These are phyloP conservation scores for Sinapis alba DNA, from an alignment of 441 rosid species.

Conservation along the genomic window DNA sequence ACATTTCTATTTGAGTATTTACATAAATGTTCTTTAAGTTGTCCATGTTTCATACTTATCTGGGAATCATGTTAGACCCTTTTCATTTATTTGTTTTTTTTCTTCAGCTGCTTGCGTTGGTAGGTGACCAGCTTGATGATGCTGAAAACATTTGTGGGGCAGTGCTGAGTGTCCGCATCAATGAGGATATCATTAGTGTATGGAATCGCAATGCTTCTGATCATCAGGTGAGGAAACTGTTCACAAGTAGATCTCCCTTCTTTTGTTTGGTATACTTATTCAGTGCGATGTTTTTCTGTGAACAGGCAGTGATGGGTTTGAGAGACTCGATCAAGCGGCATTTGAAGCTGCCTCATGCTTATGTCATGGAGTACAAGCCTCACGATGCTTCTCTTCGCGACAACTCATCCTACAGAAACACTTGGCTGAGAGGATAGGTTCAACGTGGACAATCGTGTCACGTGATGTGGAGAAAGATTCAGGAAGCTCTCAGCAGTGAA, in stretches of 20 bases:
- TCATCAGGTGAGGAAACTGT: slow-evolving; percentile 63
- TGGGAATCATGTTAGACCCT: slow-evolving; percentile 10
- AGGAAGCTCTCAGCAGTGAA: slow-evolving; percentile 8
- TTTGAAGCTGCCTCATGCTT: slow-evolving; percentile 87
- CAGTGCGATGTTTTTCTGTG: slow-evolving; percentile 1
- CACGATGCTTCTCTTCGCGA: slow-evolving; percentile 94
- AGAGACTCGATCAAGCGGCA: slow-evolving; percentile 98
- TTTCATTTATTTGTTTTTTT: slow-evolving; percentile 8
- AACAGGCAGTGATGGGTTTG: slow-evolving; percentile 93
- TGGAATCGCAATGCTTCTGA: slow-evolving; percentile 99
- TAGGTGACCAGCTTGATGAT: slow-evolving; percentile 90
- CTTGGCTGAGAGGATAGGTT: slow-evolving; percentile 91
- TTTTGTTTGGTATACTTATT: slow-evolving; percentile 7
- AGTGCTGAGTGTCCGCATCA: slow-evolving; percentile 89
- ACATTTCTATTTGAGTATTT: slow-evolving; percentile 11
- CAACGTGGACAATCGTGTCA: not conserved
- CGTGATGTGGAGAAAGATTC: not conserved
- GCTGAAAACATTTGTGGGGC: slow-evolving; percentile 91
- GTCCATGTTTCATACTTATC: not conserved
- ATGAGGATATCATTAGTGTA: slow-evolving; percentile 90
- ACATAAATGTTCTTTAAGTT: not conserved
- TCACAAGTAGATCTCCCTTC: not conserved
- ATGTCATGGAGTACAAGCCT: slow-evolving; percentile 96
- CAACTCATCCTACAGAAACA: slow-evolving; percentile 91
- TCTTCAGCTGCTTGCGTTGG: slow-evolving; percentile 89